phyloP scores from a whole-genome alignment of 2,329 filamentous ascomycete genomes.

The Lizonia empirigonia region DNA sequence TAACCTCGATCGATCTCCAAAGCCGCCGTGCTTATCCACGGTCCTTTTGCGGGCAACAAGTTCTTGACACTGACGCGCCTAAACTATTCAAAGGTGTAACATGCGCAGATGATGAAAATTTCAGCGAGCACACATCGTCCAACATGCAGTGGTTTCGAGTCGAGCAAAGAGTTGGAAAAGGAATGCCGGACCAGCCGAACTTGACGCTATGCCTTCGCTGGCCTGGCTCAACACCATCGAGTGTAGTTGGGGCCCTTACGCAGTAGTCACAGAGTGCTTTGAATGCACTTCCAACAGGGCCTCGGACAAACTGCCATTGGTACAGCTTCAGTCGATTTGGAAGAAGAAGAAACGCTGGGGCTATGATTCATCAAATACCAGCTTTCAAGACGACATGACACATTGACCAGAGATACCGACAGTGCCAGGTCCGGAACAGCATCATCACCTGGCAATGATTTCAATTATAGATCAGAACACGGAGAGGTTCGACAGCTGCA shows the following conservation, averaged over 20 bases:
- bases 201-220: constrained; percentile 10
- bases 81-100: neutral
- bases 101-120: constrained; percentile 3
- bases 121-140: neutral
- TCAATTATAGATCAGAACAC: too few species aligned
- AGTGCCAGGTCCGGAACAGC: too few species aligned
- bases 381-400: too few species aligned
- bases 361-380: too few species aligned
- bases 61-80: constrained; percentile 7
- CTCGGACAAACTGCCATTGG: too few species aligned
- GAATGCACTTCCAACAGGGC: too few species aligned
- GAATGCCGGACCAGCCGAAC: neutral
- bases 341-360: too few species aligned
- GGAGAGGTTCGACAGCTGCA: too few species aligned
- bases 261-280: too few species aligned
- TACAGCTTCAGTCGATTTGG: too few species aligned
- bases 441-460: too few species aligned
- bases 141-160: neutral
- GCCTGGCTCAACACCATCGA: neutral
- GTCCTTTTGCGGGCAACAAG: constrained; percentile 11
- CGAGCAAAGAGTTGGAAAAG: constrained; percentile 1
- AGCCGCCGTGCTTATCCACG: neutral
- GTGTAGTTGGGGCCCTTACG: neutral
- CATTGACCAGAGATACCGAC: too few species aligned
- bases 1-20: neutral